Evolutionary conservation across 352 stramenopile species (phyloP), one percentile per base, ranked within the genome.

Genomic region (Globisporangium sylvaticum): DNA sequence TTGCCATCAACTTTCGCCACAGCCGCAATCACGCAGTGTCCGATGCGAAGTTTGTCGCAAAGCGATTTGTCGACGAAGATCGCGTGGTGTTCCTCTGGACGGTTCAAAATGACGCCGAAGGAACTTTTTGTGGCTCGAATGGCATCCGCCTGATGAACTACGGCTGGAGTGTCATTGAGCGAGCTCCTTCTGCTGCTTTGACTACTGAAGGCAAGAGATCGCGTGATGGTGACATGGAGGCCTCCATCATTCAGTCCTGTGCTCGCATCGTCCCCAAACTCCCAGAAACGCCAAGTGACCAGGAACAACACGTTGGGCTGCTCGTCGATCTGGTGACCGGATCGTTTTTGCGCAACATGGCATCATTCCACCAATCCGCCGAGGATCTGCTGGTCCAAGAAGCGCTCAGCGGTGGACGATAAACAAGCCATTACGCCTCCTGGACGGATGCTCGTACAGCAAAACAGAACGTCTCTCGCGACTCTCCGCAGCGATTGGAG

Each of bases 141-240:
- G 52, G 52, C 52, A 58, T 58, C 14, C 46, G 64, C 4, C 68
- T 78, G 25, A 57, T 72, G 34, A 62, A 71, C 7, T 56, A 54
- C 10, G 72, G 72, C 22, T 76, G 64, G 63, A 79, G 66, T 10
- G 65, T 79, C 59, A 58, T 76, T 50, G 55, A 44, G 25, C 52
- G 52, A 34, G 50, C 25, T 9, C 3, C 22, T n/a, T 18, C 1
- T 34, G 31, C 6, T 34, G 4, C 29, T 32, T 32, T 32, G 29
- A 32, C 29, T 32, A 32, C 29, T 32, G 3, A 10, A 31, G 48
- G 2, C 3, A 44, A 50, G 22, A 39, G 56, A 5, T 39, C 9
- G 7, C 8, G 9, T 42, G 44, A 25, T 10, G 48, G 22, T 2
- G 50, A 18, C 10, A 29, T 37, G 4, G 52, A 58, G 14, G n/a